phyloP scores from a whole-genome alignment of 2,329 filamentous ascomycete genomes.

The Xylariaceae sp. region DNA sequence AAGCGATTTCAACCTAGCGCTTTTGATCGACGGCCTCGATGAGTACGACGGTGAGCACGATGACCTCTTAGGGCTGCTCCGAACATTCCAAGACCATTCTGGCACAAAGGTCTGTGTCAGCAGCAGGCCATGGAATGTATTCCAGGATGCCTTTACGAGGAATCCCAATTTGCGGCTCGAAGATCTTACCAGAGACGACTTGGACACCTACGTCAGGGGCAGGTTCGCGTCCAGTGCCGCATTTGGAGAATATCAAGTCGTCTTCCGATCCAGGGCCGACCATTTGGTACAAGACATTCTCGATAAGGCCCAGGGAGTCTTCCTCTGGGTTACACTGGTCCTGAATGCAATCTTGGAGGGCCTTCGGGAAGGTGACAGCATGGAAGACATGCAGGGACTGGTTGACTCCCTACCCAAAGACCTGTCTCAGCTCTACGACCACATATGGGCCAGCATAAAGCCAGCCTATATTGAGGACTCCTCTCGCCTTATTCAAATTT shows the following conservation, averaged over 20 bases:
- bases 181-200: not conserved
- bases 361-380: not conserved
- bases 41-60: conserved; percentile 6
- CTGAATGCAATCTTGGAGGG: not conserved
- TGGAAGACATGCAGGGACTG: not conserved
- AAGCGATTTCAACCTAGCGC: not conserved
- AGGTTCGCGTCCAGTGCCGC: not conserved
- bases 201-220: not conserved
- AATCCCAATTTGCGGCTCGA: not conserved
- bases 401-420: not conserved
- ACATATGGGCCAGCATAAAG: not conserved
- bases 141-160: not conserved
- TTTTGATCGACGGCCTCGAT: conserved; percentile 5
- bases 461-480: not conserved
- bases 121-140: not conserved
- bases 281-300: not conserved
- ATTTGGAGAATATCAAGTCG: not conserved
- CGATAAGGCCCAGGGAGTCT: not conserved
- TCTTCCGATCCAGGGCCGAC: not conserved
- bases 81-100: not conserved
- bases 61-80: conserved; percentile 8
- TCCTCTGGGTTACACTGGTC: not conserved
- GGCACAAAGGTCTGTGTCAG: not conserved
- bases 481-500: not conserved
- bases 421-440: not conserved